phyloP scores from a whole-genome alignment of 1,139 yeast species.

The Geotrichum cucujoidarum region DNA sequence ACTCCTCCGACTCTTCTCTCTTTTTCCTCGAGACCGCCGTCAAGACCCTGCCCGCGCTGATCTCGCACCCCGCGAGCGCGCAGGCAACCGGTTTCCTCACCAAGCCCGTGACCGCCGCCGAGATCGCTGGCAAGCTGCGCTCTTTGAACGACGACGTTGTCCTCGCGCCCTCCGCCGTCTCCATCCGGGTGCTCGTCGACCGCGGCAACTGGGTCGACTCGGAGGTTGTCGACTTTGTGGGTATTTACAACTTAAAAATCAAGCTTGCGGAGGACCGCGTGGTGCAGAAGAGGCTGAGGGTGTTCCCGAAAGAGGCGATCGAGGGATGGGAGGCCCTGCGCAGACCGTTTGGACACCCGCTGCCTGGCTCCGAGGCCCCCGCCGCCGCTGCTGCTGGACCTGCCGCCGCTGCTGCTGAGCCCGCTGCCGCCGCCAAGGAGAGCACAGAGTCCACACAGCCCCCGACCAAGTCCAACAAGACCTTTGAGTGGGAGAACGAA shows the following conservation, averaged over 20 bases:
- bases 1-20: background rate
- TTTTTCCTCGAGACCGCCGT: conserved; percentile 25
- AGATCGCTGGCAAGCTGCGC: conserved; percentile 11
- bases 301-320: conserved; percentile 16
- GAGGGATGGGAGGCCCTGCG: conserved; percentile 13
- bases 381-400: conserved; percentile 11
- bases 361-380: conserved; percentile 15
- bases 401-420: conserved; percentile 8
- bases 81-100: conserved; percentile 23
- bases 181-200: conserved; percentile 5
- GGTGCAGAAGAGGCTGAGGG: conserved; percentile 17
- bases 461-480: conserved; percentile 15
- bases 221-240: conserved; percentile 23
- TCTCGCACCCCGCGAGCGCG: conserved; percentile 20
- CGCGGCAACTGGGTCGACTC: conserved; percentile 10
- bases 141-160: conserved; percentile 4
- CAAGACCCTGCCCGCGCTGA: conserved; percentile 26
- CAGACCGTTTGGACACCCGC: conserved; percentile 21
- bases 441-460: conserved; percentile 14
- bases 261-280: conserved; percentile 19
- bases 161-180: conserved; percentile 9
- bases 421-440: conserved; percentile 12
- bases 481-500: conserved; percentile 33
- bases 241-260: conserved; percentile 20
- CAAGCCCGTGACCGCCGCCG: conserved; percentile 6